A percentile compares a stretch with the other conserved stretches of the same genome.
phyloP scores from a whole-genome alignment of 1,139 yeast species.

The Suhomyces yuchorum region DNA sequence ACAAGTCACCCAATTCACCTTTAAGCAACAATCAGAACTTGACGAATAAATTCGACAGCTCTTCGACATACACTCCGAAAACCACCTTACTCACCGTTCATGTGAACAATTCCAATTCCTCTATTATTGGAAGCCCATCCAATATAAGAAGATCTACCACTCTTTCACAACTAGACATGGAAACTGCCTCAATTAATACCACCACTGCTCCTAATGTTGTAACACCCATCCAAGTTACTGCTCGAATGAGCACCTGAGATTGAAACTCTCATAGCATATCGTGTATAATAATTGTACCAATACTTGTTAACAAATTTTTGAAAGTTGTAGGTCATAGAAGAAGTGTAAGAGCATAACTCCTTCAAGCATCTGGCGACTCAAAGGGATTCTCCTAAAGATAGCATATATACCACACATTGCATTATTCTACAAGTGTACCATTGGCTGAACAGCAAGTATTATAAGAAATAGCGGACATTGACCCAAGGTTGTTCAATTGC shows the following conservation, averaged over 20 bases:
- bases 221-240: constrained; percentile 52
- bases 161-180: constrained; percentile 35
- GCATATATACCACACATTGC: too few species aligned
- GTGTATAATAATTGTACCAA: constrained; percentile 5
- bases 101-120: constrained; percentile 12
- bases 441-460: too few species aligned
- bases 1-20: constrained; percentile 26
- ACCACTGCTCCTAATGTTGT: constrained; percentile 44
- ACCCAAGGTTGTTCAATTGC: neutral
- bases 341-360: too few species aligned
- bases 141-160: constrained; percentile 34
- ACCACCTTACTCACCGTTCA: constrained; percentile 15
- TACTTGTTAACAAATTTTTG: neutral
- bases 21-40: constrained; percentile 32
- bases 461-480: too few species aligned
- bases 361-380: too few species aligned
- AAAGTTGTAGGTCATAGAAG: too few species aligned
- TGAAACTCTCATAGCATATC: neutral
- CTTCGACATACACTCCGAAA: constrained; percentile 20
- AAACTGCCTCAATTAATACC: constrained; percentile 26
- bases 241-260: constrained; percentile 39
- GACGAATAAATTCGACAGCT: constrained; percentile 25
- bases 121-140: constrained; percentile 16
- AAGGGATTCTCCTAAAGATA: too few species aligned
- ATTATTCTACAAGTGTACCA: too few species aligned